Evolutionary conservation across 1,139 yeast species (phyloP).

Genomic region (Hanseniaspora gamundiae): DNA sequence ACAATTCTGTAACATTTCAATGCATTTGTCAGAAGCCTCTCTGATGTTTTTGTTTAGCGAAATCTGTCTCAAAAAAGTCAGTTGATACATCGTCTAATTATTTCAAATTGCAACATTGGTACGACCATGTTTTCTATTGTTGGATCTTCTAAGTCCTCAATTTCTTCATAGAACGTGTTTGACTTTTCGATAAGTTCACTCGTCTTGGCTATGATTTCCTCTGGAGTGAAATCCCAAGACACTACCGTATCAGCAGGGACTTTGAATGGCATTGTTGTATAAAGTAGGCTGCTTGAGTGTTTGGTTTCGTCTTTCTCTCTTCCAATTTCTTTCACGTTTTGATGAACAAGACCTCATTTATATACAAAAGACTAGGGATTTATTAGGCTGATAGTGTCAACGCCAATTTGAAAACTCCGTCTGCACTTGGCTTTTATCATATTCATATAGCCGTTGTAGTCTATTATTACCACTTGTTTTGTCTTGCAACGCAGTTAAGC

Average conservation of each 20-base stretch:
- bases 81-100: conserved; percentile 33
- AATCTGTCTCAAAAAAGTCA: conserved; percentile 60
- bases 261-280: no score
- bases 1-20: conserved; percentile 41
- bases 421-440: no score
- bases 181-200: conserved; percentile 35
- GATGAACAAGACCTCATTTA: no score
- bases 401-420: no score
- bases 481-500: no score
- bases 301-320: no score
- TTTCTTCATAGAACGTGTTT: conserved; percentile 37
- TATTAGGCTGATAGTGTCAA: no score
- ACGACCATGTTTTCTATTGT: conserved; percentile 43
- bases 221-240: conserved; percentile 49
- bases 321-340: no score
- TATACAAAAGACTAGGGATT: no score
- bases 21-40: conserved; percentile 58
- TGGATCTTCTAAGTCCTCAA: conserved; percentile 40
- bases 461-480: no score
- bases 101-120: conserved; percentile 37
- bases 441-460: no score
- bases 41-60: conserved; percentile 49
- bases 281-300: no score
- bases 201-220: conserved; percentile 33
- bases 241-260: conserved; percentile 37